These are phyloP conservation scores for Penicillium sp. DNA, from an alignment of 2,329 filamentous ascomycete species.

Conservation along the genomic window DNA sequence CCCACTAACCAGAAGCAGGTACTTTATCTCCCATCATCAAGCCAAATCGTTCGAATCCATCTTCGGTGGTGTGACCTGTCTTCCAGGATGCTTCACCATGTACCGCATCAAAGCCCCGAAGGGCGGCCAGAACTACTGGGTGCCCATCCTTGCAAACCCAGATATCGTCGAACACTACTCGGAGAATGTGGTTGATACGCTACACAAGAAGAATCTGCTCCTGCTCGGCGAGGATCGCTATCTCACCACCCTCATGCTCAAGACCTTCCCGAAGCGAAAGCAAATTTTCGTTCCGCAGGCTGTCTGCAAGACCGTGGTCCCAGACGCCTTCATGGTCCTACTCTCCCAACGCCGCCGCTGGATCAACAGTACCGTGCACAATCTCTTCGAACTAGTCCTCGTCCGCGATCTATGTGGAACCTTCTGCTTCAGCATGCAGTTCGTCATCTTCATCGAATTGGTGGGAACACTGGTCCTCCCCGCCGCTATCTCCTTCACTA, in stretches of 20 bases:
- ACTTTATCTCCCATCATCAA: slow-evolving; percentile 97
- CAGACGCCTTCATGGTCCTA: slow-evolving; percentile 87
- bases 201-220: slow-evolving; percentile 96
- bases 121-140: slow-evolving; percentile 98
- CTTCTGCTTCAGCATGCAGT: slow-evolving; percentile 99
- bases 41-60: slow-evolving; percentile 97
- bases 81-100: slow-evolving; percentile 99
- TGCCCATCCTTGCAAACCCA: slow-evolving; percentile 95
- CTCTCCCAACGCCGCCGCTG: slow-evolving; percentile 93
- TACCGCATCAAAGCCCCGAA: slow-evolving; percentile 99
- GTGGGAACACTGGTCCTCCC: slow-evolving; percentile 92
- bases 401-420: slow-evolving; percentile 96
- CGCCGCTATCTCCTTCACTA: slow-evolving; percentile 93
- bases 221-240: slow-evolving; percentile 93
- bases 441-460: slow-evolving; percentile 93
- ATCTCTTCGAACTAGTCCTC: slow-evolving; percentile 94
- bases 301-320: slow-evolving; percentile 97
- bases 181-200: slow-evolving; percentile 96
- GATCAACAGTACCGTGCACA: slow-evolving; percentile 99
- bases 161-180: slow-evolving; percentile 99
- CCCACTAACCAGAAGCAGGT: slow-evolving; percentile 45
- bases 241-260: slow-evolving; percentile 94
- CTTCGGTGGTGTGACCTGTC: slow-evolving; percentile 97
- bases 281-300: slow-evolving; percentile 98
- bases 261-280: slow-evolving; percentile 98